Conservation (phyloP, 108 stramenopile genomes). For the Schizochytrium sp. region DNA sequence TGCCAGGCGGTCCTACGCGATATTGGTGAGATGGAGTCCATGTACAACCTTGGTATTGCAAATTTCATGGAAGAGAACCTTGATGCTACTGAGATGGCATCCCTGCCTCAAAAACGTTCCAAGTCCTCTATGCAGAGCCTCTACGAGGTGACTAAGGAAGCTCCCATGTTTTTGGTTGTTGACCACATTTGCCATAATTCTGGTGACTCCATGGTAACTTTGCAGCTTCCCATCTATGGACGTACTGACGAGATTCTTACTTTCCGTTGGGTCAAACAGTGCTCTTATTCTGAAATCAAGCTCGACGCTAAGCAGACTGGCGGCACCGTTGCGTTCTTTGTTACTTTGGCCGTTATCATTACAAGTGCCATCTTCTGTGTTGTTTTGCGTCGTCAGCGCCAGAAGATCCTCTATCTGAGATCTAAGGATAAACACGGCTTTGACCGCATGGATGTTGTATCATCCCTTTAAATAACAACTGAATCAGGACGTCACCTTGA, state of each 20-base stretch:
- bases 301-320: slow-evolving; percentile 49
- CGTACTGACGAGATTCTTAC: slow-evolving; percentile 7
- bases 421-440: slow-evolving; percentile 29
- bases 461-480: background rate
- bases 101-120: background rate
- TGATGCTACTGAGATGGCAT: background rate
- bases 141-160: background rate
- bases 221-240: slow-evolving; percentile 43
- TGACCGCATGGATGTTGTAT: slow-evolving; percentile 50
- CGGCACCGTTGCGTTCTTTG: slow-evolving; percentile 47
- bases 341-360: background rate
- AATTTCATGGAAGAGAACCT: background rate
- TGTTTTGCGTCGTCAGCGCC: slow-evolving; percentile 9
- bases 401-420: slow-evolving; percentile 18
- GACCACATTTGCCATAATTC: slow-evolving; percentile 52
- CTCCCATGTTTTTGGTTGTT: slow-evolving; percentile 12
- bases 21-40: slow-evolving; percentile 55
- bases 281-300: slow-evolving; percentile 29
- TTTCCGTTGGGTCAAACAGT: slow-evolving; percentile 52
- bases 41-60: slow-evolving; percentile 6
- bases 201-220: slow-evolving; percentile 13
- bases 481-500: background rate
- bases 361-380: slow-evolving; percentile 56
- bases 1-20: slow-evolving; percentile 40
- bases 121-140: background rate